A percentile compares a stretch with the other conserved stretches of the same genome.
Conservation (phyloP, 768 basidiomycete genomes). For the Tulasnella sp. region DNA sequence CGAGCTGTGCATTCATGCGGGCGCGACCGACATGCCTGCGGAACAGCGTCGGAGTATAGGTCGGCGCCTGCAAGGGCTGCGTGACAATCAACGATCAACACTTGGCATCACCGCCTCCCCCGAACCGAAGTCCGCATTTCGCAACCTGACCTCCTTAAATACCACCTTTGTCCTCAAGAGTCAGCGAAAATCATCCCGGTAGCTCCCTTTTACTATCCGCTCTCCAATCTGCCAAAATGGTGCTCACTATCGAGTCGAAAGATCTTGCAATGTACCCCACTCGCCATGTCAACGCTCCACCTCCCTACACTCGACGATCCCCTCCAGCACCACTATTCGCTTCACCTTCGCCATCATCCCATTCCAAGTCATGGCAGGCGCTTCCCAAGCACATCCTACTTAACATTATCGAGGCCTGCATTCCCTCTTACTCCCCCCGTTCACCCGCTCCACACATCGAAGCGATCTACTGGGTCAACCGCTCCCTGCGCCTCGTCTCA, state of each 20-base stretch:
- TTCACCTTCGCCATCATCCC: not conserved
- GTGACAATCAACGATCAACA: too few relatives aligned
- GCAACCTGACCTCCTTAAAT: too few relatives aligned
- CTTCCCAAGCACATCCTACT: constrained; percentile 57
- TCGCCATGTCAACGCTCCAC: constrained; percentile 5
- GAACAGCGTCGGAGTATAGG: too few relatives aligned
- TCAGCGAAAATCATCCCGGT: too few relatives aligned
- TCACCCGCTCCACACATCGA: constrained; percentile 36
- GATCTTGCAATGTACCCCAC: not conserved
- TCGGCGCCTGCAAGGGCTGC: too few relatives aligned
- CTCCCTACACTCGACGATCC: not conserved
- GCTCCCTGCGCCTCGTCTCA: constrained; percentile 52
- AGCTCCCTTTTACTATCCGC: not conserved
- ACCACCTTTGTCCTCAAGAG: too few relatives aligned
- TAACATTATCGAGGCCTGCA: constrained; percentile 53
- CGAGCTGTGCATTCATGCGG: too few relatives aligned
- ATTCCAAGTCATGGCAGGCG: not conserved
- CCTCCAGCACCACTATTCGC: not conserved
- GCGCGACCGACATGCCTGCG: too few relatives aligned
- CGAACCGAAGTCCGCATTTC: too few relatives aligned
- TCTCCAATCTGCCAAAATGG: not conserved
- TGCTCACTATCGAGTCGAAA: not conserved
- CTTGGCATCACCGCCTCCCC: too few relatives aligned
- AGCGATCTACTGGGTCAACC: constrained; percentile 60
- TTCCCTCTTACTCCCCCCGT: constrained; percentile 33